phyloP scores from a whole-genome alignment of 2,329 filamentous ascomycete species.

The Incumbomyces delicatus region DNA sequence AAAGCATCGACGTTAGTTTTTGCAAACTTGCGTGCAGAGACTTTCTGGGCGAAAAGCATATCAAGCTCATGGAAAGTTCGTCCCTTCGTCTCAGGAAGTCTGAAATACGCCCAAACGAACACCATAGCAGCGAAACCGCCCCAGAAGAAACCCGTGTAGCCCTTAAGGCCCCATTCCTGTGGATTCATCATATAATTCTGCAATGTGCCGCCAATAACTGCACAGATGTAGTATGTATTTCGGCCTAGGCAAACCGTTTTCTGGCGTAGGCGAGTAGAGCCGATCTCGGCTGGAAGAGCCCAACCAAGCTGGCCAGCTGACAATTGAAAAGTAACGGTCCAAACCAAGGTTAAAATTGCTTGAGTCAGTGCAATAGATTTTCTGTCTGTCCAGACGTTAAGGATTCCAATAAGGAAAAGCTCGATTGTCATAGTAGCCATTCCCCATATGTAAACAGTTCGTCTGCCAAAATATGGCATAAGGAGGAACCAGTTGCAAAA shows the following conservation, averaged over 20 bases:
- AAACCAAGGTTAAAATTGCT: constrained; percentile 40
- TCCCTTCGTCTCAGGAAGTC: constrained; percentile 30
- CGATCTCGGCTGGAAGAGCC: constrained; percentile 43
- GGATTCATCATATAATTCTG: constrained; percentile 28
- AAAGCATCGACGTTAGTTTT: constrained; percentile 11
- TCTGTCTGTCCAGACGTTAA: constrained; percentile 18
- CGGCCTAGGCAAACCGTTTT: constrained; percentile 41
- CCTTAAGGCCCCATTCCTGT: constrained; percentile 28
- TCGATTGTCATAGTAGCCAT: no score
- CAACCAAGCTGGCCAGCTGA: constrained; percentile 46
- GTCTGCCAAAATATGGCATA: constrained; percentile 2
- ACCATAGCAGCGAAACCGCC: constrained; percentile 24
- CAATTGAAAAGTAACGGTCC: constrained; percentile 43
- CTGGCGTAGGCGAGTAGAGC: constrained; percentile 42
- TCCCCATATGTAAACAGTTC: no score
- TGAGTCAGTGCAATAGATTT: constrained; percentile 24
- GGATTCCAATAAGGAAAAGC: constrained; percentile 3
- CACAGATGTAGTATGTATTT: constrained; percentile 36
- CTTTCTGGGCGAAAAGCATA: constrained; percentile 22
- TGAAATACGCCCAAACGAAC: constrained; percentile 29
- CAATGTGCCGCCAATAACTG: constrained; percentile 34
- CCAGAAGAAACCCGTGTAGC: constrained; percentile 34
- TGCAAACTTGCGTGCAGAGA: constrained; percentile 12
- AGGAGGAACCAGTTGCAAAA: no score
- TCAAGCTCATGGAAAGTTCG: constrained; percentile 26